Conservation (phyloP, 352 stramenopile genomes). For the Phytophthora palmivora region DNA sequence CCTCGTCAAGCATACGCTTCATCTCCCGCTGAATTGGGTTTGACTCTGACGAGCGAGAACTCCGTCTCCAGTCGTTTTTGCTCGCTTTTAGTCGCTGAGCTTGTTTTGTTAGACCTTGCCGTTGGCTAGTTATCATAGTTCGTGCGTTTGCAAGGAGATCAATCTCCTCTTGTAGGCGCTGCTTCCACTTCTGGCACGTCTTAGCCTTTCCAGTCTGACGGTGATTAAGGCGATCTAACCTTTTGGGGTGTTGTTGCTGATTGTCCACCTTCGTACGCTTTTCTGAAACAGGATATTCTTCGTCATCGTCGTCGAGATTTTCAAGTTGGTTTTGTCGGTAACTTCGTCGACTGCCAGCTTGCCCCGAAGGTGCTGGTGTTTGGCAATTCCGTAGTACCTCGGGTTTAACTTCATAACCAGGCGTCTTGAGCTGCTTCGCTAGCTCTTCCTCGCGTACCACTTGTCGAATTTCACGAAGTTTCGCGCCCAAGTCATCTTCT, state of each 20-base stretch:
- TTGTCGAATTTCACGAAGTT: slow-evolving; percentile 44
- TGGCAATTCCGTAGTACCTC: not conserved
- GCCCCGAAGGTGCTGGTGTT: slow-evolving; percentile 13
- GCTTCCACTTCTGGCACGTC: slow-evolving; percentile 49
- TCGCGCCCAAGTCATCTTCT: slow-evolving; percentile 45
- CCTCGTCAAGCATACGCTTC: slow-evolving; percentile 71
- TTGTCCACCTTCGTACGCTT: slow-evolving; percentile 15
- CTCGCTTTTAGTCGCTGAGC: slow-evolving; percentile 59
- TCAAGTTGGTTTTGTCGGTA: slow-evolving; percentile 7
- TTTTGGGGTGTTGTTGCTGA: slow-evolving; percentile 8
- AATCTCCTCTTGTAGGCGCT: slow-evolving; percentile 55
- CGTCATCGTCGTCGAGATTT: slow-evolving; percentile 4
- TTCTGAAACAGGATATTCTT: not conserved
- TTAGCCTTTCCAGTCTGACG: slow-evolving; percentile 19
- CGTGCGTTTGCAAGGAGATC: slow-evolving; percentile 55
- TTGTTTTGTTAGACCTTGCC: slow-evolving; percentile 57
- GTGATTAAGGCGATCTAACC: not conserved
- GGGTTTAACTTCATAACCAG: not conserved
- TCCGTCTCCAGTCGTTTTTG: slow-evolving; percentile 57
- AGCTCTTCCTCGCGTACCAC: slow-evolving; percentile 50
- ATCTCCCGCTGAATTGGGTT: slow-evolving; percentile 61
- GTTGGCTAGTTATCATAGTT: slow-evolving; percentile 50
- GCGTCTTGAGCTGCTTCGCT: slow-evolving; percentile 9
- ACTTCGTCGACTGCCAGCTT: slow-evolving; percentile 7
- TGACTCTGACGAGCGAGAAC: slow-evolving; percentile 26